phyloP scores from a whole-genome alignment of 805 yeast genomes.

The Nakazawaea sp. region DNA sequence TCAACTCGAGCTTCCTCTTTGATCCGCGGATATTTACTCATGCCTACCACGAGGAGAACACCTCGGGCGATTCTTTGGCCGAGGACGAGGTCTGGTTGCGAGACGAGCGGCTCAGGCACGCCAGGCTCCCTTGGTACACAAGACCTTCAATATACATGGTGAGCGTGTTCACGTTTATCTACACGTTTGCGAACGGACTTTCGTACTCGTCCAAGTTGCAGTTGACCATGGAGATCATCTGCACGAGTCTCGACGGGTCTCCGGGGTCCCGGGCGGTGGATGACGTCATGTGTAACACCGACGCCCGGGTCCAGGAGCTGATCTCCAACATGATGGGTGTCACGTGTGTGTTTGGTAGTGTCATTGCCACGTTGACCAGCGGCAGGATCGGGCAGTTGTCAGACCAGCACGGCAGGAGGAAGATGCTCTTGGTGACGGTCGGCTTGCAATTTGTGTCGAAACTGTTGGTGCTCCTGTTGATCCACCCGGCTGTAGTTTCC shows the following conservation, averaged over 20 bases:
- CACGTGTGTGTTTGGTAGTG: slow-evolving; percentile 26
- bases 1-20: neutral
- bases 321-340: slow-evolving; percentile 35
- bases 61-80: neutral
- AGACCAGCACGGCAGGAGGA: slow-evolving; percentile 48
- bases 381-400: slow-evolving; percentile 53
- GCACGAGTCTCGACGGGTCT: slow-evolving; percentile 21
- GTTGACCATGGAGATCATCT: slow-evolving; percentile 32
- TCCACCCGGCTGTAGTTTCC: neutral
- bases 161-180: slow-evolving; percentile 32
- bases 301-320: slow-evolving; percentile 24
- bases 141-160: slow-evolving; percentile 53
- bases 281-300: neutral
- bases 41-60: neutral
- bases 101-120: slow-evolving; percentile 2
- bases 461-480: neutral
- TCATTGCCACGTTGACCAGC: slow-evolving; percentile 36
- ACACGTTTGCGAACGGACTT: slow-evolving; percentile 33
- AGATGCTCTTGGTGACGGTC: slow-evolving; percentile 25
- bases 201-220: slow-evolving; percentile 30
- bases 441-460: neutral
- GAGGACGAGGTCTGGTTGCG: slow-evolving; percentile 2
- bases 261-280: neutral
- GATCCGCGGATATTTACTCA: neutral
- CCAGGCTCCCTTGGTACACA: slow-evolving; percentile 40